Base-by-base conservation (phyloP, 768 basidiomycete species). In the Leccinellum albellum region DNA sequence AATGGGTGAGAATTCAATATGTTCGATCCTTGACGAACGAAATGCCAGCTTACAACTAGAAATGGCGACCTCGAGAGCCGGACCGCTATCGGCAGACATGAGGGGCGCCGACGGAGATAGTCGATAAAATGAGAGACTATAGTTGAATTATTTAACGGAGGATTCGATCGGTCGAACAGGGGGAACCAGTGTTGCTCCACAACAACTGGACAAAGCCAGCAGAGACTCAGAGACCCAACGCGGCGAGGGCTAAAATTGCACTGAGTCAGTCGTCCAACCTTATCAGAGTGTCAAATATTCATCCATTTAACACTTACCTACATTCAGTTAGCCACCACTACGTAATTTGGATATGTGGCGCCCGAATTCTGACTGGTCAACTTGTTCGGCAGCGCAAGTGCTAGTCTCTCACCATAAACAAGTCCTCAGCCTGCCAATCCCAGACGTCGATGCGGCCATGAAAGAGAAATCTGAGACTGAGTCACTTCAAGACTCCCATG, bases 61-160 rank as follows among this genome's bases (percentile, higher is more conserved):
- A 17, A 67, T 52, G 13, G 33, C 53, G 13, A 66, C 54, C 6
- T 33, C 55, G 44, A 24, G 29, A 24, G 65, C 59, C 4, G 53
- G 31, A 2, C 3, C 37, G 42, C 42, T 32, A 42, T 58, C 33
- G 48, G 31, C 6, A 45, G 50, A 3, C 47, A 48, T 48, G 17
- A 17, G 9, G 28, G 24, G 24, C 15, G 37, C 50, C 31, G n/a
- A 1, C 37, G 31, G 7, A n/a, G 23, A 4, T 58, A 59, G 28
- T 4, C 28, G 24, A 17, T 28, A 20, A 42, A 55, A 60, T 17
- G 58, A 60, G 40, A 17, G 51, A 50, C 50, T 20, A 12, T 15
- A 21, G 57, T 52, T 21, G 45, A 35, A 40, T 32, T 32, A 28
- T 44, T 44, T 2, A 44, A 13, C 20, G 42, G n/a, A 20, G 24